These are phyloP conservation scores for Globisporangium uncinulatum DNA, from an alignment of 352 stramenopile genomes.

Conservation along the genomic window DNA sequence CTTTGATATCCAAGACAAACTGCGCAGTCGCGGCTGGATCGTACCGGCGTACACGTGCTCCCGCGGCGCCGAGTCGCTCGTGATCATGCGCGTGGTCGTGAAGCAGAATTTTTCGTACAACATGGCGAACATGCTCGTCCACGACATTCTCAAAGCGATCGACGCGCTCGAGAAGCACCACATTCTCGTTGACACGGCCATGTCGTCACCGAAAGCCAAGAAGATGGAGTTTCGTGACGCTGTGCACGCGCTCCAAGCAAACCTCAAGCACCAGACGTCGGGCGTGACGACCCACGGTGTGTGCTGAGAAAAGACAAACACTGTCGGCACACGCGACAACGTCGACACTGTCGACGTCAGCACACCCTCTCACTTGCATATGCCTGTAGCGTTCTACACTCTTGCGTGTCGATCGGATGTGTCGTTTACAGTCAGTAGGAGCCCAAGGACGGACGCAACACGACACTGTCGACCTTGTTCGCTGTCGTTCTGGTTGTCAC, in stretches of 20 bases:
- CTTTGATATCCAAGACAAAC: constrained; percentile 89
- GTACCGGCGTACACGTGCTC: constrained; percentile 88
- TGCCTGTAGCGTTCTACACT: not conserved
- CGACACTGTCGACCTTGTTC: not conserved
- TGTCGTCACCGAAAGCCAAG: constrained; percentile 74
- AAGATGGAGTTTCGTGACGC: constrained; percentile 63
- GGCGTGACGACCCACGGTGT: constrained; percentile 76
- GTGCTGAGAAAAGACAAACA: constrained; percentile 31
- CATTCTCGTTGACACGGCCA: constrained; percentile 62
- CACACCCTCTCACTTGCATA: not conserved
- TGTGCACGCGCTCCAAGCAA: constrained; percentile 58
- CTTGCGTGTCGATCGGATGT: not conserved
- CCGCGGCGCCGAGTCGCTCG: constrained; percentile 68
- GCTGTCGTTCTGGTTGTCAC: not conserved
- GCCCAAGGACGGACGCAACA: not conserved
- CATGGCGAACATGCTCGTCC: constrained; percentile 86
- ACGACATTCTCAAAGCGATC: constrained; percentile 84
- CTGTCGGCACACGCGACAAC: not conserved
- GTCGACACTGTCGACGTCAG: not conserved
- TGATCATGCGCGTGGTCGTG: constrained; percentile 89
- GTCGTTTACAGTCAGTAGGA: not conserved
- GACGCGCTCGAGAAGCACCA: constrained; percentile 76
- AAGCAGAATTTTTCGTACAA: constrained; percentile 89
- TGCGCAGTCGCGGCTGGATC: constrained; percentile 86
- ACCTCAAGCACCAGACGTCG: constrained; percentile 71